phyloP scores from a whole-genome alignment of 2,329 filamentous ascomycete genomes.

The Fonsecaea pedrosoi region DNA sequence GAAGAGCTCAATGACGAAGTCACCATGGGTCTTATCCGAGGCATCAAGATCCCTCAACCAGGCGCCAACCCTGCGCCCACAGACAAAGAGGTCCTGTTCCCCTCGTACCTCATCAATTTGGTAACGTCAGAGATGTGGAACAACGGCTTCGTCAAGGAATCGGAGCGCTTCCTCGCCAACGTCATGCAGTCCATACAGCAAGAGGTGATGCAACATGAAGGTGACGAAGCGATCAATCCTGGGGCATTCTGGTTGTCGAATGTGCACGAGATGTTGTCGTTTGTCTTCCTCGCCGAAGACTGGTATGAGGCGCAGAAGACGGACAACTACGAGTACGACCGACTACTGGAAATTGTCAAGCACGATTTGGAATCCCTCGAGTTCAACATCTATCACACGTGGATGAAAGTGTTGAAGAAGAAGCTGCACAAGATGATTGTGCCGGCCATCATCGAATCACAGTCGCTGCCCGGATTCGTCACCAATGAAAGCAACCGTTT shows the following conservation, averaged over 20 bases:
- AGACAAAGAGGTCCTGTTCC: constrained; percentile 98
- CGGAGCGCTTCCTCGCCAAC: constrained; percentile 96
- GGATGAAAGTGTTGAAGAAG: constrained; percentile 99
- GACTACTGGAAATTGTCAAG: constrained; percentile 97
- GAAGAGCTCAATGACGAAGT: constrained; percentile 97
- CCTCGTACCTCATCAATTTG: constrained; percentile 97
- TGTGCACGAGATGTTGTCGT: constrained; percentile 99
- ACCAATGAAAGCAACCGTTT: constrained; percentile 99
- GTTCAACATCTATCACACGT: constrained; percentile 99
- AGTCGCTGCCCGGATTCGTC: constrained; percentile 96
- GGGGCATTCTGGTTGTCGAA: constrained; percentile 99
- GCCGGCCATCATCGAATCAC: constrained; percentile 97
- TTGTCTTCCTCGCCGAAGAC: constrained; percentile 97
- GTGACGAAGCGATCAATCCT: constrained; percentile 94
- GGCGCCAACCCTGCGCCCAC: constrained; percentile 86
- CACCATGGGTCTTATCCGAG: constrained; percentile 92
- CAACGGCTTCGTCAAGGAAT: constrained; percentile 99
- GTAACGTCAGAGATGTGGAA: constrained; percentile 99
- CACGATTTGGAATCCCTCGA: constrained; percentile 97
- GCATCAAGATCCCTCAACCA: constrained; percentile 93
- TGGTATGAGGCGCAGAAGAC: constrained; percentile 99
- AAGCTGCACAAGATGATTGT: constrained; percentile 99
- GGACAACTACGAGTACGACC: constrained; percentile 98
- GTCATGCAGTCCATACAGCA: constrained; percentile 99
- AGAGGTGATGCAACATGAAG: constrained; percentile 98